Conservation (phyloP, 495 filamentous ascomycete genomes). For the Platismatia glauca region DNA sequence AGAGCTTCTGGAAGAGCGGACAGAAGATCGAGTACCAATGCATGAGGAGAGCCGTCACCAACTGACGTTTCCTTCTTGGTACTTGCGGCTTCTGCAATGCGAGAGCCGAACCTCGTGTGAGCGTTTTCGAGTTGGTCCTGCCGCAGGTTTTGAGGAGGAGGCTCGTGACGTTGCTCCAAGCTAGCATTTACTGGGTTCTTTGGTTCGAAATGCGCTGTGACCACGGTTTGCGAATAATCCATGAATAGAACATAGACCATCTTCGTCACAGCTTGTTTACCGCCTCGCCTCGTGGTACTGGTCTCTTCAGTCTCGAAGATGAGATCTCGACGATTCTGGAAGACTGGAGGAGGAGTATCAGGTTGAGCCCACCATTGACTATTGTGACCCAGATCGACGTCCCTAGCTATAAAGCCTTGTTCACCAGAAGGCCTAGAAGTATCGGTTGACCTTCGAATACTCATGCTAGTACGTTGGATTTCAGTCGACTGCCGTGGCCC, state of each 20-base stretch:
- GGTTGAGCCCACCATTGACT: constrained; percentile 79
- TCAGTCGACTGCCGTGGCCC: constrained; percentile 61
- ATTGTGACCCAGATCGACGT: constrained; percentile 65
- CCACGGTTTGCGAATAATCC: constrained; percentile 91
- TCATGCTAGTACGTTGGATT: constrained; percentile 42
- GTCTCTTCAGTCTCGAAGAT: constrained; percentile 77
- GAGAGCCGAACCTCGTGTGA: constrained; percentile 65
- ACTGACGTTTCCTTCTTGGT: constrained; percentile 68
- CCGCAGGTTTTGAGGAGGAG: constrained; percentile 70
- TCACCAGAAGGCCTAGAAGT: constrained; percentile 56
- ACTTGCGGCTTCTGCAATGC: constrained; percentile 58
- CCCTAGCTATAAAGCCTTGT: constrained; percentile 68
- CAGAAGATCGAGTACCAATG: constrained; percentile 70
- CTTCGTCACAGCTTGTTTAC: constrained; percentile 61
- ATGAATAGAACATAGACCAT: constrained; percentile 80
- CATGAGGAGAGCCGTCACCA: constrained; percentile 71
- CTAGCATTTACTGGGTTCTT: constrained; percentile 60
- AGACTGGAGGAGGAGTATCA: constrained; percentile 63
- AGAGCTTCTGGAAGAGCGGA: constrained; percentile 63
- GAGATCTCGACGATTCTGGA: constrained; percentile 77
- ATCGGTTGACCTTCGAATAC: constrained; percentile 65
- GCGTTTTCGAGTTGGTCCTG: constrained; percentile 89
- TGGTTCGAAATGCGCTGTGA: constrained; percentile 71
- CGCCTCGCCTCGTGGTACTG: constrained; percentile 54
- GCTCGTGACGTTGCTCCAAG: constrained; percentile 80